These are phyloP conservation scores for Salix koriyanagi DNA, from an alignment of 345 rosid species.

Conservation along the genomic window DNA sequence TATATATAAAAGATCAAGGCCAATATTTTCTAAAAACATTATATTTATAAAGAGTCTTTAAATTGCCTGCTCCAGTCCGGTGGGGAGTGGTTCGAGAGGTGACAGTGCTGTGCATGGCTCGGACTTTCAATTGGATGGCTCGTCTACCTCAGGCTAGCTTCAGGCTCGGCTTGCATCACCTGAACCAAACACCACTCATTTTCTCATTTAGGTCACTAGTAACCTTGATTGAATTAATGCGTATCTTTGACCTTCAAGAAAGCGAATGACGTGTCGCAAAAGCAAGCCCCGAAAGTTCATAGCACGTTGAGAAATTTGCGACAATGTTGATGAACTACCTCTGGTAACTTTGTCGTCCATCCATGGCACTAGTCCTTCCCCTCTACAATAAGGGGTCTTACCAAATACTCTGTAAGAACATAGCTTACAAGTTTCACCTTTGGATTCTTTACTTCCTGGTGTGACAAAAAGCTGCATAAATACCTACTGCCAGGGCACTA, in stretches of 20 bases:
- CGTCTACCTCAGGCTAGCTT: no score
- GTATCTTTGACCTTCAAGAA: constrained; percentile 4
- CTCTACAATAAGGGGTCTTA: constrained; percentile 23
- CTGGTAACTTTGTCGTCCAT: background rate
- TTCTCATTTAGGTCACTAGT: background rate
- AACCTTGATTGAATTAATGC: background rate
- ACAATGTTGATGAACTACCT: constrained; percentile 44
- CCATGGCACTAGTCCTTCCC: background rate
- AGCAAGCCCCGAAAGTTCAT: constrained; percentile 21
- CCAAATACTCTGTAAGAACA: constrained; percentile 29
- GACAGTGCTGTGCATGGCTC: no score
- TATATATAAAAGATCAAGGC: no score
- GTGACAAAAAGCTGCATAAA: constrained; percentile 8
- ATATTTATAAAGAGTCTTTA: no score
- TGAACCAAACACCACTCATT: no score
- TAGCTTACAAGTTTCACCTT: constrained; percentile 36
- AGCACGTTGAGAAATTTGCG: constrained; percentile 18
- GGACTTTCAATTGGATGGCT: no score
- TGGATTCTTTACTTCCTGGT: background rate
- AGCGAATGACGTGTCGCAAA: constrained; percentile 15
- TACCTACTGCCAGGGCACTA: background rate
- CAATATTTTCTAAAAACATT: no score
- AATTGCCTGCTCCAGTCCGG: no score
- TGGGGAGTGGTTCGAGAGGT: no score
- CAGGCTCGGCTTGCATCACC: no score